Evolutionary conservation across 2,329 filamentous ascomycete species (phyloP), one percentile per base, ranked within the genome.

Genomic region (Fusarium sp.): DNA sequence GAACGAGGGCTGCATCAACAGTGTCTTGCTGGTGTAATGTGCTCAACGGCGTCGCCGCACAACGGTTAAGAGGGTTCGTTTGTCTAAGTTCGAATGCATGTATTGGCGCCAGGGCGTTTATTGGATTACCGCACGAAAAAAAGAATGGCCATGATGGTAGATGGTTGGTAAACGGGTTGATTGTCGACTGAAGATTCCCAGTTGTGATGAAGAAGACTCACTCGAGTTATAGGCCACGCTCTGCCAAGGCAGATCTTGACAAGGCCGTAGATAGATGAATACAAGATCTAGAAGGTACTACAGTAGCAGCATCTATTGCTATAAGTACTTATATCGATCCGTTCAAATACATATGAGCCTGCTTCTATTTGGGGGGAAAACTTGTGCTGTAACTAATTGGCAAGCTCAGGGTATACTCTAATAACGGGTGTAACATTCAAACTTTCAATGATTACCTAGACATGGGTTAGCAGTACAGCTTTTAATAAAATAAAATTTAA

Each of bases 1-100:
- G 77, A 83, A 81, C 66, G 83, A 85, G 60, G 83, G 83, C 22
- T 85, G 84, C 66, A 75, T 78, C 65, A 77, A 78, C 72, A 76
- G 75, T 32, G 76, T 78, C 50, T 66, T 78, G 64, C 66, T 78
- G 63, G 76, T 78, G 30, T 78, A 74, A 75, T 72, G 26, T 57
- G 38, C 62, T 57, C 48, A 50, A 58, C 60, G 50, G 42, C 48
- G 32, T 51, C 56, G 48, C 63, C 47, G 36, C 53, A 47, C 53
- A 45, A 51, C 50, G 64, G 66, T 71, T 64, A 53, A 73, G 36
- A 28, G 53, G 67, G 47, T 72, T 66, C 47, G 41, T 63, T 74
- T 68, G 64, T 60, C 66, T 56, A 75, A 74, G 63, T 77, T 76
- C 55, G 70, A 66, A 70, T 78, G 74, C 76, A 78, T 78, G 75